Percentiles rank a stretch among this genome's conserved stretches.
Evolutionary conservation across 2,329 filamentous ascomycete genomes (phyloP).

Genomic region (Trichoderma guizhouense): DNA sequence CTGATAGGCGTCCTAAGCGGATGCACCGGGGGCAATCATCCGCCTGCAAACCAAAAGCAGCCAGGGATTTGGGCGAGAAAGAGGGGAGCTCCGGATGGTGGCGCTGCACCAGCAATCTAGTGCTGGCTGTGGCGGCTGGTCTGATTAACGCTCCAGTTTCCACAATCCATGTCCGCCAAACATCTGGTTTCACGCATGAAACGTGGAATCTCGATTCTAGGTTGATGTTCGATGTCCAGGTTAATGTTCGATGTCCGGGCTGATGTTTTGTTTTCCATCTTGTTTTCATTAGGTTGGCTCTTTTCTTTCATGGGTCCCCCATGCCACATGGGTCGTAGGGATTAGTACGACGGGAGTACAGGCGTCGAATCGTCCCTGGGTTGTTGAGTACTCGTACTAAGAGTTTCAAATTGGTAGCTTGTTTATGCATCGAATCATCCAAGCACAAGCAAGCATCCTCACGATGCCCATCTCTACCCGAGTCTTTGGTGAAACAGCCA

Average conservation of each 20-base stretch:
- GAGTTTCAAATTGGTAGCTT: background rate
- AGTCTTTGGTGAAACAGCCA: background rate
- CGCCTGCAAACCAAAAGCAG: conserved; percentile 2
- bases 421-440: background rate
- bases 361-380: background rate
- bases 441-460: background rate
- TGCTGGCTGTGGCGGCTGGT: background rate
- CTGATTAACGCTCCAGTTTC: background rate
- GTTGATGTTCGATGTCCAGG: background rate
- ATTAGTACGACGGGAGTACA: background rate
- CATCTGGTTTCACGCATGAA: conserved; percentile 8
- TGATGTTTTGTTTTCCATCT: background rate
- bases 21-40: conserved; percentile 12
- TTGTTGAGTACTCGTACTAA: background rate
- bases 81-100: background rate
- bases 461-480: background rate
- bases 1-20: conserved; percentile 5
- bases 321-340: background rate
- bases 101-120: background rate
- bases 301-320: background rate
- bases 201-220: conserved; percentile 8
- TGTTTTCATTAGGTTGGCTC: background rate
- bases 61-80: background rate
- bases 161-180: background rate
- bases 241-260: background rate